Evolutionary conservation across 768 basidiomycete species (phyloP), one percentile per base, ranked within the genome.

Genomic region (Tephrocybe sp.): DNA sequence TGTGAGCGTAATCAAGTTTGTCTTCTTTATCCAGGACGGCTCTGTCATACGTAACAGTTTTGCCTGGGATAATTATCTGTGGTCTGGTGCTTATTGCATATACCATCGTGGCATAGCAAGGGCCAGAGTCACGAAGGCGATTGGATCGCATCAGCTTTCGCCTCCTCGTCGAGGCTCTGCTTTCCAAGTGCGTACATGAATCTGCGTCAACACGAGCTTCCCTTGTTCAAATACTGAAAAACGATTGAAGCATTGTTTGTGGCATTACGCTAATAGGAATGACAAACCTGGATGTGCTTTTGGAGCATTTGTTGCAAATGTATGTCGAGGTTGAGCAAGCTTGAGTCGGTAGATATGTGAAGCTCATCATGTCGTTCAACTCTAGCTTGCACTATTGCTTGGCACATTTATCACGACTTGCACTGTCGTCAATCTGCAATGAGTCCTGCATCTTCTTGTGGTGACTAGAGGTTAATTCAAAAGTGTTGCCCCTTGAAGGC

Each of bases 381-480:
- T n/a, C n/a, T n/a, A n/a, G n/a, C 33, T 34, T 34, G 14, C 9
- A 8, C 14, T 8, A 8, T 14, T 34, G 33, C 26, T 39, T 30
- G 48, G 35, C 6, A 49, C 48, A 22, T 49, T 49, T 36, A 38
- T 49, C 48, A 49, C 48, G 19, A 49, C 48, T 2, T 49, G 48
- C 23, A 49, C 39, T 23, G 48, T 36, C 9, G 39, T 49, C 8
- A 49, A 49, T 23, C 31, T 49, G 4, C 48, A 49, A 36, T 49
- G 7, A 20, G 48, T 39, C 5, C 26, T 20, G 16, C 32, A 17
- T 10, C 7, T 12, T 12, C 16, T 4, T 5, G 2, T 16, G 3
- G 9, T n/a, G n/a, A 8, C 9, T 26, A 4, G 3, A 32, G n/a
- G n/a, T n/a, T 10, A 9, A 4, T 13, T 35, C 3, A 19, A n/a